Evolutionary conservation across 768 basidiomycete genomes (phyloP).

Genomic region (Leucocoprinus sp.): DNA sequence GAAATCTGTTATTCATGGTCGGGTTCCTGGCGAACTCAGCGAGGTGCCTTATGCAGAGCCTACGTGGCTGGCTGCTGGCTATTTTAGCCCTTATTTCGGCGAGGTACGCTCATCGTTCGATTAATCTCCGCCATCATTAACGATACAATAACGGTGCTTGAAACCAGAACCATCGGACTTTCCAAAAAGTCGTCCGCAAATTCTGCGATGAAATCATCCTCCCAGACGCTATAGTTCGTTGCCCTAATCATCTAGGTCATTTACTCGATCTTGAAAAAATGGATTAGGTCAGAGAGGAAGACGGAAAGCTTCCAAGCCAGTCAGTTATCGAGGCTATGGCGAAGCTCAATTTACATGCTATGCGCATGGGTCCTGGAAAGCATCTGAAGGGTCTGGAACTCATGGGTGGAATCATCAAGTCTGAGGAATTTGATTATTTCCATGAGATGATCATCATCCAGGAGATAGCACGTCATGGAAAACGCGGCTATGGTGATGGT

Average conservation of each 20-base stretch:
- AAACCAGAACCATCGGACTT: slow-evolving; percentile 50
- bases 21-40: slow-evolving; percentile 57
- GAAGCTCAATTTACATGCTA: slow-evolving; percentile 71
- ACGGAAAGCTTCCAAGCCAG: slow-evolving; percentile 81
- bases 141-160: slow-evolving; percentile 16
- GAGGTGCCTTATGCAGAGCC: slow-evolving; percentile 89
- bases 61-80: slow-evolving; percentile 63
- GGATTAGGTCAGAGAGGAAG: slow-evolving; percentile 67
- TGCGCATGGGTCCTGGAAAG: slow-evolving; percentile 91
- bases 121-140: slow-evolving; percentile 12
- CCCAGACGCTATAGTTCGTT: slow-evolving; percentile 40
- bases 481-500: slow-evolving; percentile 79
- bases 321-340: slow-evolving; percentile 72
- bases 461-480: slow-evolving; percentile 62
- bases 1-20: slow-evolving; percentile 47
- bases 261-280: background rate
- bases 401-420: slow-evolving; percentile 71
- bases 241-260: too few relatives aligned
- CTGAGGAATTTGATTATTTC: slow-evolving; percentile 89
- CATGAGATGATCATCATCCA: slow-evolving; percentile 78
- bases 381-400: slow-evolving; percentile 67
- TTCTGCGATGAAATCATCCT: slow-evolving; percentile 67
- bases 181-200: slow-evolving; percentile 58
- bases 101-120: slow-evolving; percentile 34
- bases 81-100: slow-evolving; percentile 71